Evolutionary conservation across 768 basidiomycete genomes (phyloP), one percentile per base, ranked within the genome.

Genomic region (Sarcomyxa edulis): DNA sequence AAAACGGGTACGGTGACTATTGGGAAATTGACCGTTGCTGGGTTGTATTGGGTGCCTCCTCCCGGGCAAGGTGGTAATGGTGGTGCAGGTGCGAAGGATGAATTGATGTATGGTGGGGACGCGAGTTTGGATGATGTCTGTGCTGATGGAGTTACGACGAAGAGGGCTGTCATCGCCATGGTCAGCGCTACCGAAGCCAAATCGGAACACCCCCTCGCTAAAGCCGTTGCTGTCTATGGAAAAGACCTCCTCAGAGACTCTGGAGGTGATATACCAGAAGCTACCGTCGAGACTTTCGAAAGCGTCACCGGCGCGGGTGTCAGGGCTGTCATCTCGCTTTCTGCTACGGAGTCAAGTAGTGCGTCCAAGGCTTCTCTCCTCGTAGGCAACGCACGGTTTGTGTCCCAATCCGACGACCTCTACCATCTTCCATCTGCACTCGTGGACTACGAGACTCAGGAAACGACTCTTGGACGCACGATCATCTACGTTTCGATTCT

Each of bases 1-100:
- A 99, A 99, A 72, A 99, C 96, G 0, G 96, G 96, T 8, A 99
- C 96, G 0, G 80, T 99, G 8, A 99, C 96, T 0, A 74, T 91
- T 32, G 96, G 96, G n/a, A 96, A 91, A 62, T 72, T 97, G 52
- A 78, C 68, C 22, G 87, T 99, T 35, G 72, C 75, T 3, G 82
- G 77, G 1, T 62, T 89, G 38, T 71, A 70, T 29, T 99, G 95
- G 96, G 81, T 73, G 8, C 68, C 74, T 12, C 43, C 43, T 45
- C 27, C 46, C 36, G 35, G 46, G 26, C n/a, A n/a, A n/a, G n/a
- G n/a, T n/a, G n/a, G 36, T 46, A n/a, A 35, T 19, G 23, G 48
- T 29, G 31, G 43, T 35, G 52, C 35, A 9, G 7, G 40, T 35
- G 19, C 42, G 31, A 19, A 30, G 26, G 50, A 65, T 44, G 58